Evolutionary conservation across 106 monocot genomes (phyloP).

Genomic region (Hemerocallis citrina): DNA sequence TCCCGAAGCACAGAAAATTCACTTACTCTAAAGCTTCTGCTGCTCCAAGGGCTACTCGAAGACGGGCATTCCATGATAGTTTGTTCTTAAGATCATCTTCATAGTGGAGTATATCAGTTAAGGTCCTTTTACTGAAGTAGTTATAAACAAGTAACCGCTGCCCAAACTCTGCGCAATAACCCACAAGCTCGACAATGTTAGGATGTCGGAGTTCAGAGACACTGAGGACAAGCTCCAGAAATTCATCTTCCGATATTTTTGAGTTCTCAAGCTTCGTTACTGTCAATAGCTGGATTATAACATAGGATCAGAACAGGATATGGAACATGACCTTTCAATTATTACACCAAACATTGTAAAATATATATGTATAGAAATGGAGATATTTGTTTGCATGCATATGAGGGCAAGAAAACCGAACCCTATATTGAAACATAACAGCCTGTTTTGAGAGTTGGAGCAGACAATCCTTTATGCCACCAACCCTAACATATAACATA

Average conservation of each 20-base stretch:
- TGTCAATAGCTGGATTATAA: conserved; percentile 49
- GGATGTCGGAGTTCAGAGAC: conserved; percentile 78
- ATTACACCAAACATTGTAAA: not conserved
- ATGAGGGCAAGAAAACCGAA: too few species aligned
- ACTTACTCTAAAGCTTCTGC: conserved; percentile 95
- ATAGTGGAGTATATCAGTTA: conserved; percentile 72
- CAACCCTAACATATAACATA: too few species aligned
- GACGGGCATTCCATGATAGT: conserved; percentile 85
- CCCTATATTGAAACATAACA: not conserved
- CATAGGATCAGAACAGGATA: conserved; percentile 3
- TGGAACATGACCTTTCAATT: not conserved
- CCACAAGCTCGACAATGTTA: conserved; percentile 81
- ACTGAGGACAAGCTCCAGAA: conserved; percentile 57
- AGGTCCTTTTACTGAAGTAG: conserved; percentile 56
- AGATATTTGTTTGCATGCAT: not conserved
- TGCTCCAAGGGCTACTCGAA: conserved; percentile 71
- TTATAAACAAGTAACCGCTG: conserved; percentile 81
- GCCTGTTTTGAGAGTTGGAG: not conserved
- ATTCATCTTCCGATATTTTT: conserved; percentile 55
- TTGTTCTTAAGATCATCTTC: conserved; percentile 49
- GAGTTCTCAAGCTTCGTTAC: conserved; percentile 91
- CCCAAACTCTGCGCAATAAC: conserved; percentile 90
- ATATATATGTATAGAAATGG: not conserved
- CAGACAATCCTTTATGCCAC: not conserved
- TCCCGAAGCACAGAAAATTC: not conserved